Percentiles rank a stretch among this genome's conserved stretches.
phyloP scores from a whole-genome alignment of 768 basidiomycete species.

The Ephemerocybe angulata region DNA sequence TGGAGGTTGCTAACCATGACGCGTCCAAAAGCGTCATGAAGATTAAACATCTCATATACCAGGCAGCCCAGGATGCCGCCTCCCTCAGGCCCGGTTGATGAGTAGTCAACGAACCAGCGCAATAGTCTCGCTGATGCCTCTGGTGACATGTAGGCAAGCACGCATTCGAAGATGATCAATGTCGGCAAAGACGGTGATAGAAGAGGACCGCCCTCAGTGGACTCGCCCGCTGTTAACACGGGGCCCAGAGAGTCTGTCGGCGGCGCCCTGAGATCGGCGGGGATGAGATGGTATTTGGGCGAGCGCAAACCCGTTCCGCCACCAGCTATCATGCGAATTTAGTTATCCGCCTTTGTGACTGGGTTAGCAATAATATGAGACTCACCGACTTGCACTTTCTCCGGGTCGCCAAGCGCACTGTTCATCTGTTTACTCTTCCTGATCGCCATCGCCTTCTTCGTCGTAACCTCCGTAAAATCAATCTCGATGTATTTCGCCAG shows the following conservation, averaged over 20 bases:
- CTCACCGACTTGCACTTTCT: conserved; percentile 43
- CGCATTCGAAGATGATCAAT: conserved; percentile 88
- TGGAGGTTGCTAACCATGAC: conserved; percentile 89
- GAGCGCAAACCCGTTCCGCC: conserved; percentile 62
- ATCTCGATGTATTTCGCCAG: conserved; percentile 76
- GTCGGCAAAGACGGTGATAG: conserved; percentile 71
- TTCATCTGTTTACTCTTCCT: conserved; percentile 60
- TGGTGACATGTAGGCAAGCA: conserved; percentile 83
- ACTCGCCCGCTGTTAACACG: conserved; percentile 19
- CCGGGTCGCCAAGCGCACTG: conserved; percentile 44
- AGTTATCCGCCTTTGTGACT: not conserved
- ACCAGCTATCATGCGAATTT: conserved; percentile 19
- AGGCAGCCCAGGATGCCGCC: conserved; percentile 48
- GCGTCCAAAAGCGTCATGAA: conserved; percentile 84
- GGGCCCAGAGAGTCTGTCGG: conserved; percentile 45
- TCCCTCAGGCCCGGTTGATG: conserved; percentile 24
- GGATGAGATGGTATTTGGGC: conserved; percentile 63
- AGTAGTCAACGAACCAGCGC: conserved; percentile 67
- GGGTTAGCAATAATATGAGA: conserved; percentile 1
- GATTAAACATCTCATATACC: conserved; percentile 91
- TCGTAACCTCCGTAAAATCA: conserved; percentile 85
- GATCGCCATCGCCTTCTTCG: conserved; percentile 79
- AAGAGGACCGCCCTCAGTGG: conserved; percentile 23
- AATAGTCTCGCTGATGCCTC: conserved; percentile 49
- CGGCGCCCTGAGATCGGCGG: conserved; percentile 69